These are phyloP conservation scores for Magnaporthales sp. DNA, from an alignment of 2,329 filamentous ascomycete genomes.

Conservation along the genomic window DNA sequence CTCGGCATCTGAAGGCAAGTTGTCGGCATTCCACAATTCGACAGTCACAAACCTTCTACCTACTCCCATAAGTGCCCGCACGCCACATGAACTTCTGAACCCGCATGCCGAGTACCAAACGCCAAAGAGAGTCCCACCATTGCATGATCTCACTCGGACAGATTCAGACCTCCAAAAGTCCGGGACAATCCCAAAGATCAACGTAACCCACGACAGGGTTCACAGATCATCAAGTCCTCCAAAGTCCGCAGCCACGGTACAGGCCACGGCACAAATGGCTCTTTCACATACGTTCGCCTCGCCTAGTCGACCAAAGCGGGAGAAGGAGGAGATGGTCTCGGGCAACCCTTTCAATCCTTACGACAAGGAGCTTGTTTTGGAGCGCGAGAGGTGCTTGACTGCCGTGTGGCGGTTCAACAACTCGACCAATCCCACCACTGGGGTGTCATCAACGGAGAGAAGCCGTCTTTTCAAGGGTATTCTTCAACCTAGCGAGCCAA, in stretches of 20 bases:
- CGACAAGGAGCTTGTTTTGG: slow-evolving; percentile 66
- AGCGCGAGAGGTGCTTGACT: slow-evolving; percentile 75
- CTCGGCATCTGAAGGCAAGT: slow-evolving; percentile 47
- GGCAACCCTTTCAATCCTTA: slow-evolving; percentile 75
- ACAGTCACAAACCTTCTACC: slow-evolving; percentile 46
- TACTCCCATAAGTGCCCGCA: slow-evolving; percentile 51
- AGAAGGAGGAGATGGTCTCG: slow-evolving; percentile 85
- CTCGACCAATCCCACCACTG: slow-evolving; percentile 64
- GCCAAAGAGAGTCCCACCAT: slow-evolving; percentile 41
- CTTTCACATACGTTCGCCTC: slow-evolving; percentile 44
- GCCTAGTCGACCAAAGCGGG: slow-evolving; percentile 35
- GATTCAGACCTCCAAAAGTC: slow-evolving; percentile 29
- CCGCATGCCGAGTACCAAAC: background rate
- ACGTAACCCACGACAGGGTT: slow-evolving; percentile 36
- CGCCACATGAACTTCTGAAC: slow-evolving; percentile 13
- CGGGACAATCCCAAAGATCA: slow-evolving; percentile 46
- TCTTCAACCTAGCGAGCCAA: slow-evolving; percentile 50
- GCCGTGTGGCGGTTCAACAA: slow-evolving; percentile 85
- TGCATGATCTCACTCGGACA: slow-evolving; percentile 44
- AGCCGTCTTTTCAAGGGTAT: slow-evolving; percentile 64
- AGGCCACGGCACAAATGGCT: slow-evolving; percentile 50
- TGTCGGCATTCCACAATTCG: slow-evolving; percentile 41
- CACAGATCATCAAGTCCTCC: slow-evolving; percentile 29
- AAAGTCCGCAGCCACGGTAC: slow-evolving; percentile 25
- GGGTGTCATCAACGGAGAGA: slow-evolving; percentile 60